Percentiles rank a stretch among this genome's conserved stretches.
Evolutionary conservation across 108 stramenopile species (phyloP).

Genomic region (Cylindrotheca fusiformis): DNA sequence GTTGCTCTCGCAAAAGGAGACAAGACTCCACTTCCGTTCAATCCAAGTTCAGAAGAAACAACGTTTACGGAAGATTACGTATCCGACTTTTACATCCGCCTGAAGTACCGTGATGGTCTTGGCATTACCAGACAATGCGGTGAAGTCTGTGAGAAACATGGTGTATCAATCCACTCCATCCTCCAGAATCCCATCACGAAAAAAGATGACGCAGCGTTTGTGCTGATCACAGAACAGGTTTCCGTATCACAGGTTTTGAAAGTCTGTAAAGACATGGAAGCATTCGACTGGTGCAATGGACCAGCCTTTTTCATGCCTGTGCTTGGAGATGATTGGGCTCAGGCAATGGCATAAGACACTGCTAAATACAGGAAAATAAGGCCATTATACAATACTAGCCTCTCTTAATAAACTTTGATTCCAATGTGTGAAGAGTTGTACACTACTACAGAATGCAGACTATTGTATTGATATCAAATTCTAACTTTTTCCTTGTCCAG

Average conservation of each 20-base stretch:
- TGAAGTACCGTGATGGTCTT: conserved; percentile 66
- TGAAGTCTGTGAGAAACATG: conserved; percentile 81
- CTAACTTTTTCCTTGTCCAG: no score
- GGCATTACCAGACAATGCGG: conserved; percentile 85
- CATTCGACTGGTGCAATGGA: conserved; percentile 77
- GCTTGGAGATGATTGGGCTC: conserved; percentile 66
- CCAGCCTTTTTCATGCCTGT: conserved; percentile 87
- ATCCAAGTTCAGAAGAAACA: conserved; percentile 40
- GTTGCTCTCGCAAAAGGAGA: conserved; percentile 82
- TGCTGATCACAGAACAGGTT: conserved; percentile 83
- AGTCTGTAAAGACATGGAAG: conserved; percentile 73
- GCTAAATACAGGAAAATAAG: no score
- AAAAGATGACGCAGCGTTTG: conserved; percentile 77
- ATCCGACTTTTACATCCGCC: conserved; percentile 81
- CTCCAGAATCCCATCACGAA: conserved; percentile 80
- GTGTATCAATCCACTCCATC: conserved; percentile 84
- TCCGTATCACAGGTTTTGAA: conserved; percentile 54
- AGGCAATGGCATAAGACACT: conserved; percentile 19
- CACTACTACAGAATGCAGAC: no score
- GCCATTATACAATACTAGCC: no score
- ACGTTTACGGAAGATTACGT: conserved; percentile 76
- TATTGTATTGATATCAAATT: no score
- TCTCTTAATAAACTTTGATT: no score
- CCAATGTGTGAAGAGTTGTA: no score
- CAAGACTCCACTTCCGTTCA: conserved; percentile 67